Evolutionary conservation across 345 rosid species (phyloP), one percentile per base, ranked within the genome.

Genomic region (Arabidopsis arenosa): DNA sequence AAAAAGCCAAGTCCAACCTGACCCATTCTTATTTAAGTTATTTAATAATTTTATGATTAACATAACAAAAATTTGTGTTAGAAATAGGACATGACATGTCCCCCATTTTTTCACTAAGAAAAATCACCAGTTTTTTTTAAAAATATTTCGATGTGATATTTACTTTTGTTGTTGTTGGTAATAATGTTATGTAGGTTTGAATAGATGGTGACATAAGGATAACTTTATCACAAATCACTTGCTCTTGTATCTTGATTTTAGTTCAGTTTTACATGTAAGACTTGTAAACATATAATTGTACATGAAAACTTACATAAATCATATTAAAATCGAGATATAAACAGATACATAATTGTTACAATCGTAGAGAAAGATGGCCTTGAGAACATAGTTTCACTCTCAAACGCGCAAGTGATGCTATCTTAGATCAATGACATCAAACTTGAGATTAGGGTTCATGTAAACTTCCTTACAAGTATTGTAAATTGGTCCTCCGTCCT

Each of bases 401-500:
- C 15, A 65, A 33, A 10, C 6, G 54, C 2, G 13, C 48, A 37
- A 45, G 26, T 61, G 35, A 70, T 57, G 33, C 63, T 85, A 95
- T 57, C 97, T 84, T 36, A 95, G 99, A 82, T 95, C 99, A 63
- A 90, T 86, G 81, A 92, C 84, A 9, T 95, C 96, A 23, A 95
- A 89, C 72, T 73, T 87, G 51, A 92, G 77, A 73, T 80, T 84
- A 35, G 98, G 97, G 80, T 89, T 90, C 97, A 92, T 89, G 80
- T 89, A 92, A 48, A 95, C 92, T 63, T 92, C 98, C 53, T 90
- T 84, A 84, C 96, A 90, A 2, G 94, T 23, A 41, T 81, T 81
- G 90, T 95, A 95, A 41, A 95, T 86, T 32, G 97, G 97, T 7
- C 97, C 94, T 23, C 99, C 99, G 40, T 95, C 96, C 0, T 85